Base-by-base conservation (phyloP, 768 basidiomycete species). In the Suillus sp. region DNA sequence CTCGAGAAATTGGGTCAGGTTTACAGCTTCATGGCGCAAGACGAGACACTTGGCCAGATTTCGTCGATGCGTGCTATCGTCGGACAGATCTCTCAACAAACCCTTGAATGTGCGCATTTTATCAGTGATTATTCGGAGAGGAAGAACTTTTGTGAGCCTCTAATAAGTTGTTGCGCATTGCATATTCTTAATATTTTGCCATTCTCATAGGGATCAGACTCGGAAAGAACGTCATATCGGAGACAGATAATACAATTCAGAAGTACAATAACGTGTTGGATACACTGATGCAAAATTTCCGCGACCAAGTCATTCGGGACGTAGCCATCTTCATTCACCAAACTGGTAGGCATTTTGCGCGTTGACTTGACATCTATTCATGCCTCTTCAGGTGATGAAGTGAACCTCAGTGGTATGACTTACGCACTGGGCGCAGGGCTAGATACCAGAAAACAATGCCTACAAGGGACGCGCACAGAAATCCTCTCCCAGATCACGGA, bases 401-500 rank as follows among this genome's bases (percentile, higher is more conserved):
- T 59, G 30, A 47, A 63, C 47, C 45, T 42, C 22, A 42, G 55
- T 2, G 42, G 42, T 43, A 43, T 43, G 18, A 18, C 25, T 9
- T 63, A 40, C 35, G 62, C 62, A 6, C 6, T 7, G 18, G 62
- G 62, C 14, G 62, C 55, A 1, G 54, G 62, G 37, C 42, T 62
- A 32, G 59, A 66, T 30, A 51, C 65, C 1, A 53, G 47, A 20
- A 57, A 62, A 56, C 30, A 47, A 53, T 74, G 72, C 43, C 64
- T 71, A 3, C 47, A 56, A 0, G 68, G 65, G 7, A 77, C 75
- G 11, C 70, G 73, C 9, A 32, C 51, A n/a, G 32, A 32, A 32
- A 32, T 32, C 32, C 32, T 32, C 32, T 32, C 32, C 32, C 32
- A 32, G 32, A 32, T 32, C 32, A 32, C 32, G 32, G 32, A 32